Base-by-base conservation (phyloP, 2,329 filamentous ascomycete genomes). In the Hymenoscyphus linearis region DNA sequence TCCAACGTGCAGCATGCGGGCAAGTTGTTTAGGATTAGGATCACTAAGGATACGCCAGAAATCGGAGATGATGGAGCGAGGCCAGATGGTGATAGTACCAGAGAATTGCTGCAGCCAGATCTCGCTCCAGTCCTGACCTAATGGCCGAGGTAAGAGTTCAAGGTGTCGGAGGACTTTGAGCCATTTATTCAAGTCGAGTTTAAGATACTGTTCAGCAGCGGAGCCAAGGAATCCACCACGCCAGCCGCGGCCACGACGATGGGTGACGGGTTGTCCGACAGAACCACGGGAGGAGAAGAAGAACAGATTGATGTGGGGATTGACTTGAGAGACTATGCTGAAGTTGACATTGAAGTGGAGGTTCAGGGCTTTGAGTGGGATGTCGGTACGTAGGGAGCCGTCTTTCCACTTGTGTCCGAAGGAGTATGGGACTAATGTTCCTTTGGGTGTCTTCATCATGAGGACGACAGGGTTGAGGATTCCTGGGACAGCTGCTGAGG, bases 381-480 rank as follows among this genome's bases (percentile, higher is more conserved):
- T 97, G 71, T 99, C 95, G 1, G 95, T 99, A 40, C 95, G 85
- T 59, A 99, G 78, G 68, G 89, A 95, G 58, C 95, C 95, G 73
- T 99, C 95, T 76, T 99, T 99, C 95, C 95, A 99, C 77, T 98
- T 98, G 79, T 98, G 93, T 0, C 95, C 95, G 72, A 99, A 99
- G 0, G 91, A 96, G 75, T 96, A 99, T 0, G 95, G 95, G 0
- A 86, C 85, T 3, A 99, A 80, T 2, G 80, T 86, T 1, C 92
- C 93, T 62, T 92, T 84, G 18, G 82, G 80, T 58, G 83, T 89
- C 80, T 86, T 86, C 87, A 96, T 93, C 88, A 97, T 93, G 7
- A 99, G 85, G 1, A 99, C 93, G 2, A 96, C 90, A 0, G 95
- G 95, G 71, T 98, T 98, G 37, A 98, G 79, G 61, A 99, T 98